A percentile compares a stretch with the other conserved stretches of the same genome.
phyloP scores from a whole-genome alignment of 2,329 filamentous ascomycete species.

The Pseudogymnoascus sp. region DNA sequence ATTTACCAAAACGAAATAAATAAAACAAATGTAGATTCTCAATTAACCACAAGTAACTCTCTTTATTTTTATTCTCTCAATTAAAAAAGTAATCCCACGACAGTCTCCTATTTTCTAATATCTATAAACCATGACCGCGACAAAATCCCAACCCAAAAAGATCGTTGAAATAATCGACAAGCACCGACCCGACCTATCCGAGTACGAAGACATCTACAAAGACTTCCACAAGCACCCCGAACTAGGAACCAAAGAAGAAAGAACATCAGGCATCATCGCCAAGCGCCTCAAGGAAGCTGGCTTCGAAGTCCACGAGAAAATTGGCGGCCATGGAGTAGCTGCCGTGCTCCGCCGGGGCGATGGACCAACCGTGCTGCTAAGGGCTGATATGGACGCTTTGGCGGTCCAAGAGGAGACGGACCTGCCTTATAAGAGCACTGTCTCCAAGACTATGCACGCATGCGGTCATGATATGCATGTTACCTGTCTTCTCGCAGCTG shows the following conservation, averaged over 20 bases:
- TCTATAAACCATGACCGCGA: background rate
- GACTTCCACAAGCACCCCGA: background rate
- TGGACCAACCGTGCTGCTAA: background rate
- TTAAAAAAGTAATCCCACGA: background rate
- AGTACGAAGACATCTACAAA: background rate
- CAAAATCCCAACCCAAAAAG: background rate
- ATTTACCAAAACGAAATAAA: background rate
- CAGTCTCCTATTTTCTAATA: background rate
- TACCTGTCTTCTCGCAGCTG: slow-evolving; percentile 39
- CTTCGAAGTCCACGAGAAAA: background rate
- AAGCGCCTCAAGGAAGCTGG: background rate
- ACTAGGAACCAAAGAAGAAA: background rate
- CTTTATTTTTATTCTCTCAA: background rate
- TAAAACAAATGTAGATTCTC: background rate
- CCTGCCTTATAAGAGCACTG: background rate
- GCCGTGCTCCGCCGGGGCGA: background rate
- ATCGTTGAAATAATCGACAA: background rate
- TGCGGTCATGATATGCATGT: slow-evolving; percentile 51
- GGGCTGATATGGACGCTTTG: background rate
- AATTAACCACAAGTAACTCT: background rate
- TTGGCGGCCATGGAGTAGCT: background rate
- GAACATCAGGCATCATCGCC: background rate
- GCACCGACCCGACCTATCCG: background rate
- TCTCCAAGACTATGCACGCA: background rate
- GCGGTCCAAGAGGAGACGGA: background rate